Evolutionary conservation across 176 grass and related monocot species (phyloP).

Genomic region (Eragrostis curvula): DNA sequence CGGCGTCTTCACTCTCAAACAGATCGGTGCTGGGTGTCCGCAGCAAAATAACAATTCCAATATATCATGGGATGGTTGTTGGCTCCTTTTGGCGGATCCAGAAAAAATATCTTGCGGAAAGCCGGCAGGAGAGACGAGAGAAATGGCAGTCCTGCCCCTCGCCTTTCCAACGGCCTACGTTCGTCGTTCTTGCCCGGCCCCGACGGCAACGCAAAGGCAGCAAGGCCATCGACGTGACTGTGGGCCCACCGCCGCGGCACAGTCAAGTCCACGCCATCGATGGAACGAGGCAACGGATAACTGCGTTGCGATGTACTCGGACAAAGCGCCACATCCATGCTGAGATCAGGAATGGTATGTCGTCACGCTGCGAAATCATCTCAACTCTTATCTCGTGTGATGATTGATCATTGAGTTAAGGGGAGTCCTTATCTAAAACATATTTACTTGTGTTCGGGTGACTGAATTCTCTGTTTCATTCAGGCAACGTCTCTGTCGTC

Average conservation of each 20-base stretch:
- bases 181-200: not conserved
- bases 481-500: no score
- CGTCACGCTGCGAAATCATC: no score
- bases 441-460: no score
- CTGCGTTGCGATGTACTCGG: not conserved
- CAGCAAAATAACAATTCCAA: not conserved
- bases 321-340: not conserved
- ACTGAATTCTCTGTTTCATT: no score
- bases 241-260: not conserved
- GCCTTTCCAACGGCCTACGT: no score
- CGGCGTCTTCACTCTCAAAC: no score
- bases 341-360: not conserved
- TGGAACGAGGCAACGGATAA: no score
- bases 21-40: no score
- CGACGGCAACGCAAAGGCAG: not conserved
- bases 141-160: not conserved
- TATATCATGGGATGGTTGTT: not conserved
- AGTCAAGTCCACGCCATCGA: not conserved
- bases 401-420: not conserved
- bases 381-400: no score
- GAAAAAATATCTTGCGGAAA: not conserved
- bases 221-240: not conserved
- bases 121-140: rapidly evolving
- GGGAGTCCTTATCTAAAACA: no score
- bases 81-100: not conserved